A percentile compares a stretch with the other conserved stretches of the same genome.
Conservation (phyloP, 2,329 filamentous ascomycete species). For the Podosphaera xanthii region DNA sequence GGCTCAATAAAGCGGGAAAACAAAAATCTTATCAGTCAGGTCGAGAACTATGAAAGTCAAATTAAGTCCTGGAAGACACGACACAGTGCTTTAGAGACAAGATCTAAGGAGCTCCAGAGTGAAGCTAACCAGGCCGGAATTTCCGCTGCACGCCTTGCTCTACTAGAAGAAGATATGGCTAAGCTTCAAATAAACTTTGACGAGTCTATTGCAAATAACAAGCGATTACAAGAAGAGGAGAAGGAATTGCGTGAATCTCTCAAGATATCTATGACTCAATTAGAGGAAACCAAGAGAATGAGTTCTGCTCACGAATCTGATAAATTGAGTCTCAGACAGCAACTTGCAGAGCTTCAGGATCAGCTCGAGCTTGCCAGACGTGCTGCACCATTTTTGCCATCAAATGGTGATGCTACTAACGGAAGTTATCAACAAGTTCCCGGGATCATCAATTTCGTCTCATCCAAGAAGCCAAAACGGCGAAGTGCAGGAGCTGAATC, state of each 20-base stretch:
- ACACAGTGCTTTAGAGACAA: constrained; percentile 70
- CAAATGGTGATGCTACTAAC: constrained; percentile 51
- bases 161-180: constrained; percentile 89
- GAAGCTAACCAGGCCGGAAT: constrained; percentile 98
- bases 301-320: constrained; percentile 63
- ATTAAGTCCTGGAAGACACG: constrained; percentile 89
- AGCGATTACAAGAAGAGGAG: constrained; percentile 87
- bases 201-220: constrained; percentile 75
- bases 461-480: constrained; percentile 90
- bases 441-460: constrained; percentile 87
- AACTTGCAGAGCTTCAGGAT: constrained; percentile 75
- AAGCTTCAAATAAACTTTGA: constrained; percentile 75
- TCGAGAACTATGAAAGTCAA: constrained; percentile 89
- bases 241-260: constrained; percentile 65
- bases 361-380: constrained; percentile 75
- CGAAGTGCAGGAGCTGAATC: constrained; percentile 75
- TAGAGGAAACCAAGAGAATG: constrained; percentile 55
- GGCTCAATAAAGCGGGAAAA: constrained; percentile 88
- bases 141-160: constrained; percentile 67
- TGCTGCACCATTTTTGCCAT: constrained; percentile 30
- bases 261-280: constrained; percentile 53
- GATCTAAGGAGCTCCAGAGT: constrained; percentile 80
- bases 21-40: constrained; percentile 65
- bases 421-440: constrained; percentile 28
- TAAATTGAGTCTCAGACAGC: constrained; percentile 65